phyloP scores from a whole-genome alignment of 257 asterid genomes.

The Leptodermis oblonga region DNA sequence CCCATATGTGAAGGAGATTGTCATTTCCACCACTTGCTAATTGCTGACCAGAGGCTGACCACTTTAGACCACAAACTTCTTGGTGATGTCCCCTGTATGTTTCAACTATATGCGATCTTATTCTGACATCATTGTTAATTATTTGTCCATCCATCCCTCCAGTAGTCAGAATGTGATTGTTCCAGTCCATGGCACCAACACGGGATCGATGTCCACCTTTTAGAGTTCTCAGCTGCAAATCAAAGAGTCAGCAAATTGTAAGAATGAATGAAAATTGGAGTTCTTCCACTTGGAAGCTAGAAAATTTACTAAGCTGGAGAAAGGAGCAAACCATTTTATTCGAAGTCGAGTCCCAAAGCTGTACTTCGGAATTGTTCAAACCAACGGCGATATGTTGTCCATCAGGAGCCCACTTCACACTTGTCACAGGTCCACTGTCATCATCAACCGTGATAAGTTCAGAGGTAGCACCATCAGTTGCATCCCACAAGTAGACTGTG shows the following conservation, averaged over 20 bases:
- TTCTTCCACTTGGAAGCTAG: not conserved
- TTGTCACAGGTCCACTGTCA: constrained; percentile 80
- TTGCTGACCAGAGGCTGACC: constrained; percentile 94
- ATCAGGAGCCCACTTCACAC: constrained; percentile 96
- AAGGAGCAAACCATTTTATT: constrained; percentile 51
- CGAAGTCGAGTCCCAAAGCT: constrained; percentile 87
- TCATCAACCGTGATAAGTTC: constrained; percentile 79
- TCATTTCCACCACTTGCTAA: constrained; percentile 94
- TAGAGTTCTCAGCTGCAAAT: constrained; percentile 71
- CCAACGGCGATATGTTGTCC: constrained; percentile 83
- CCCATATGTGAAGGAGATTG: constrained; percentile 94
- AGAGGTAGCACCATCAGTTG: constrained; percentile 65
- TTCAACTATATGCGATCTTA: constrained; percentile 61
- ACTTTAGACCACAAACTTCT: constrained; percentile 89
- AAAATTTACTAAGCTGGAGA: not conserved
- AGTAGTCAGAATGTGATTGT: constrained; percentile 75
- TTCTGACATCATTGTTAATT: constrained; percentile 76
- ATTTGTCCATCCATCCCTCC: constrained; percentile 95
- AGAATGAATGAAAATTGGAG: not conserved
- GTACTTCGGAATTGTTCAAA: constrained; percentile 74
- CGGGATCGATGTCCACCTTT: constrained; percentile 71
- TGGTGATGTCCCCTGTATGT: constrained; percentile 81
- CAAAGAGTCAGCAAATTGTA: not conserved
- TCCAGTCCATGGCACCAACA: constrained; percentile 88
- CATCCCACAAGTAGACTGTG: constrained; percentile 91